Evolutionary conservation across 495 filamentous ascomycete genomes (phyloP), one percentile per base, ranked within the genome.

Genomic region (Elaphomyces granulatus): DNA sequence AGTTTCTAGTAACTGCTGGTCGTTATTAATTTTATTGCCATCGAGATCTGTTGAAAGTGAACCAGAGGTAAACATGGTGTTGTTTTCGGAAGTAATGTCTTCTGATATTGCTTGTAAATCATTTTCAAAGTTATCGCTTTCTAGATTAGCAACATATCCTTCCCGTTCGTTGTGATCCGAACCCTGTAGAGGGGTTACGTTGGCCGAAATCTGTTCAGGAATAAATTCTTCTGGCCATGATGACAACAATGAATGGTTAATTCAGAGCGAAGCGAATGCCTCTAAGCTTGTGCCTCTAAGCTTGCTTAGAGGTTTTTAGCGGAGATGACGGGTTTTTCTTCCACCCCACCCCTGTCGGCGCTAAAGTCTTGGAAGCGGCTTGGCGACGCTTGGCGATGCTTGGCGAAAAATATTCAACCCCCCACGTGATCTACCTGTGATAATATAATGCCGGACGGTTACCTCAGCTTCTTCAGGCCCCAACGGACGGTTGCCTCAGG

Each of bases 21-120:
- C 41, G 10, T 41, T 38, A 31, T 48, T 41, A 15, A 44, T 34
- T 10, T 42, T 42, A 12, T 49, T 42, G 9, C 38, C 34, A 15
- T 49, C 42, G 14, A 49, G 16, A 23, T 49, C 42, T 19, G 30
- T 42, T 2, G 38, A 20, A 32, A 45, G 38, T 8, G 46, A 48
- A 15, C 23, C 38, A 10, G 38, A 41, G 3, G 28, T 7, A 9
- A 37, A 33, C 26, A 21, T 7, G 19, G 15, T 18, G 19, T 17
- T 18, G 10, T 21, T 21, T 8, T 12, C 9, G 34, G 9, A 15
- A 23, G 14, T 10, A 4, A n/a, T 21, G 8, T 17, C 16, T 9
- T 41, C 40, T 4, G 16, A 17, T 9, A 21, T 10, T 18, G 40
- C 40, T 8, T 43, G 19, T 15, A 43, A 16, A 40, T 43, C 41